Conservation (phyloP, 1,284 basidiomycete species). For the Inonotus obliquus region DNA sequence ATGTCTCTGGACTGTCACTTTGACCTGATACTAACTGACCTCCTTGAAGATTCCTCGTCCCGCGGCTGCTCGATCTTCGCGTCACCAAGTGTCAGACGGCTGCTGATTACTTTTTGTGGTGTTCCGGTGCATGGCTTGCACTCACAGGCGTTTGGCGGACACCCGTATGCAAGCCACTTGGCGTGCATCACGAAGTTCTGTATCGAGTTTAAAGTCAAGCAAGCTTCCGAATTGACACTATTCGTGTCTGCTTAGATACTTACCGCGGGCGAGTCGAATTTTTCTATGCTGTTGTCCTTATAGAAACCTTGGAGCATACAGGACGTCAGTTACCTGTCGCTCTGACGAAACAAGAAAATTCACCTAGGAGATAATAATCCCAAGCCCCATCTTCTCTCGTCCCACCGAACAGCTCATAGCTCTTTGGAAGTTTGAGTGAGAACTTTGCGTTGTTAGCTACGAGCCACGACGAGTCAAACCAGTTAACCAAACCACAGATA, state of each 20-base stretch:
- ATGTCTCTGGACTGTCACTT: neutral
- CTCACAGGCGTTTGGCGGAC: neutral
- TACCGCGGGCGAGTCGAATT: neutral
- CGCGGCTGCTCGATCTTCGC: neutral
- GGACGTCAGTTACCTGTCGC: neutral
- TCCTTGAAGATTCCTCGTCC: neutral
- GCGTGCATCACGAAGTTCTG: constrained; percentile 8
- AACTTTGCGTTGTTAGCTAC: neutral
- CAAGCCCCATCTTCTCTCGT: neutral
- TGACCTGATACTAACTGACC: neutral
- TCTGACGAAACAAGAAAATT: neutral
- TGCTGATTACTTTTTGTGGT: neutral
- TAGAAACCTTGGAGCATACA: neutral
- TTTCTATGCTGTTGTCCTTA: neutral
- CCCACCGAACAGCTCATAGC: constrained; percentile 3
- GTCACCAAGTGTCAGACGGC: neutral
- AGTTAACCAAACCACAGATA: neutral
- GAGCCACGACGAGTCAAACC: neutral
- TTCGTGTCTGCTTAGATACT: neutral
- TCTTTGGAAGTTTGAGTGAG: neutral
- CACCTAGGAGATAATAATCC: constrained; percentile 5
- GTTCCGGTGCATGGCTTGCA: neutral
- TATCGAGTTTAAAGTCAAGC: neutral
- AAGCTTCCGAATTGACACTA: neutral
- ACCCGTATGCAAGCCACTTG: constrained; percentile 11